Evolutionary conservation across 371 early-diverging fungal species (phyloP).

Genomic region (Syncephalastrum sp.): DNA sequence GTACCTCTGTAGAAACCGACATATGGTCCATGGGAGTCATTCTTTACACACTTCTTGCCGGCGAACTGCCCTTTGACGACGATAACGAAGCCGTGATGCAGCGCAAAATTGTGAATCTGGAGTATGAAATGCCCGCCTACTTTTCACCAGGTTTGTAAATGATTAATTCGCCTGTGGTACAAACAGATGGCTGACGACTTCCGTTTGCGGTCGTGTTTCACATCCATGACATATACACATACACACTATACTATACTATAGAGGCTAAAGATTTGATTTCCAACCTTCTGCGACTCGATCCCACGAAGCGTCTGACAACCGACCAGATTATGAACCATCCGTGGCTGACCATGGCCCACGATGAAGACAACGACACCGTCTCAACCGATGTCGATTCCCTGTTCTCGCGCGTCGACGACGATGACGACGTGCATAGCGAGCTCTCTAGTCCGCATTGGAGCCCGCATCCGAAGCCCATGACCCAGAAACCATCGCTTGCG

Average conservation of each 20-base stretch:
- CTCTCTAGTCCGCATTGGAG: constrained; percentile 15
- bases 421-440: constrained; percentile 21
- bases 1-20: constrained; percentile 65
- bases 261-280: constrained; percentile 51
- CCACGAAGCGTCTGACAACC: constrained; percentile 64
- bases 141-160: constrained; percentile 50
- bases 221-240: neutral
- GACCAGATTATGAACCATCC: constrained; percentile 68
- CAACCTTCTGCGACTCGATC: constrained; percentile 65
- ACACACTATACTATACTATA: constrained; percentile 8
- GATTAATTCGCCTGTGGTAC: too few relatives aligned
- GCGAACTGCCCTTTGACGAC: constrained; percentile 84
- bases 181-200: too few relatives aligned
- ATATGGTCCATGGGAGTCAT: constrained; percentile 88
- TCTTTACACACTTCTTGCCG: constrained; percentile 78
- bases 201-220: too few relatives aligned
- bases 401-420: constrained; percentile 23
- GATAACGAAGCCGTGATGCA: constrained; percentile 71
- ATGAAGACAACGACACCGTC: constrained; percentile 30
- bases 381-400: constrained; percentile 33
- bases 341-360: constrained; percentile 53
- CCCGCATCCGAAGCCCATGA: constrained; percentile 1
- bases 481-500: too few relatives aligned
- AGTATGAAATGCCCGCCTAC: constrained; percentile 72
- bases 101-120: constrained; percentile 69